A percentile compares a stretch with the other conserved stretches of the same genome.
phyloP scores from a whole-genome alignment of 805 yeast species.

The Cyberlindnera maritima region DNA sequence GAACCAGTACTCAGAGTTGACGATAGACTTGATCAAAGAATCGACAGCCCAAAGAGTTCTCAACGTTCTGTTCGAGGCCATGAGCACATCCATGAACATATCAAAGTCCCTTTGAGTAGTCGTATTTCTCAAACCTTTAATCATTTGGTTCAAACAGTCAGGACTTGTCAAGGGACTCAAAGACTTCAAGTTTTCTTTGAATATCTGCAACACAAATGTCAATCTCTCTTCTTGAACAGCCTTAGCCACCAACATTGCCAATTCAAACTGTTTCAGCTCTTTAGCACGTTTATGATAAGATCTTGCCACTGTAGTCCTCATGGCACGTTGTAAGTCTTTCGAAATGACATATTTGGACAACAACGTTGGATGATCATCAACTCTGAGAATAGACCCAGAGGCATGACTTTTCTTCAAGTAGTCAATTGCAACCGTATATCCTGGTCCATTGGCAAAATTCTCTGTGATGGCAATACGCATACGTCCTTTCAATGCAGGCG shows the following conservation, averaged over 20 bases:
- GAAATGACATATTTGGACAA: conserved; percentile 9
- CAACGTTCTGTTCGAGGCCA: not conserved
- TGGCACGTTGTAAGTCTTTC: conserved; percentile 6
- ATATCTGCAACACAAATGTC: conserved; percentile 4
- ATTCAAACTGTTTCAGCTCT: conserved; percentile 16
- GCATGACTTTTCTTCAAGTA: conserved; percentile 5
- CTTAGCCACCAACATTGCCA: conserved; percentile 16
- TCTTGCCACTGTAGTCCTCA: conserved; percentile 1
- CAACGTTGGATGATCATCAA: conserved; percentile 19
- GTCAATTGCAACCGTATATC: conserved; percentile 12
- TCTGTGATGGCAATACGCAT: conserved; percentile 12
- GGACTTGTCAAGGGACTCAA: conserved; percentile 3
- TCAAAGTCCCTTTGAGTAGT: not conserved
- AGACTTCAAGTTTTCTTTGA: conserved; percentile 1
- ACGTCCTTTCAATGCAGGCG: conserved; percentile 5
- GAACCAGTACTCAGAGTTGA: conserved; percentile 18
- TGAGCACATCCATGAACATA: conserved; percentile 2
- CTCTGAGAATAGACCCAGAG: conserved; percentile 2
- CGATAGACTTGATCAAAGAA: not conserved
- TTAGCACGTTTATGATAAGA: not conserved
- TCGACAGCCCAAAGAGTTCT: conserved; percentile 3
- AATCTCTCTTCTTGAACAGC: conserved; percentile 1
- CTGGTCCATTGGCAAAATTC: conserved; percentile 8
- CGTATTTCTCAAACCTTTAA: conserved; percentile 1
- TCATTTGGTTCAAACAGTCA: conserved; percentile 15